A percentile compares a stretch with the other conserved stretches of the same genome.
Evolutionary conservation across 2,329 filamentous ascomycete genomes (phyloP).

Genomic region (Aureobasidium lini): DNA sequence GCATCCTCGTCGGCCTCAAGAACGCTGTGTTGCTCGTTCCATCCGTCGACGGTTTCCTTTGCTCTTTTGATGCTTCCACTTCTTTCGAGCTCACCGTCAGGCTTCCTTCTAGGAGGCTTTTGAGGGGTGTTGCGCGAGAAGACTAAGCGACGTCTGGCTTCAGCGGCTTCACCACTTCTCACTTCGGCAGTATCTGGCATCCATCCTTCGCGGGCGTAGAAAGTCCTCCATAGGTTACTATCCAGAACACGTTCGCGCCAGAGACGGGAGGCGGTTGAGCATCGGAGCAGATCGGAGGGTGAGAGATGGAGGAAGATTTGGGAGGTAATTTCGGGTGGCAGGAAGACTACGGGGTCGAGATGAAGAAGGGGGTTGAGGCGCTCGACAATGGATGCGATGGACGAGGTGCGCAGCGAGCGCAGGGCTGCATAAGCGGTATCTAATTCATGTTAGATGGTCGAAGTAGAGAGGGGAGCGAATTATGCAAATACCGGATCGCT

Average conservation of each 20-base stretch:
- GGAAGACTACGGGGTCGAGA: constrained; percentile 79
- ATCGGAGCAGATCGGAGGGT: constrained; percentile 68
- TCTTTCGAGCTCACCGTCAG: constrained; percentile 42
- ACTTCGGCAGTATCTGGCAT: constrained; percentile 25
- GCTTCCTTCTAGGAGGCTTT: constrained; percentile 37
- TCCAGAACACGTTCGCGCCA: constrained; percentile 82
- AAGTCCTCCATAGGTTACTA: constrained; percentile 73
- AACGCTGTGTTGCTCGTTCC: constrained; percentile 42
- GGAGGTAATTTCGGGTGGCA: constrained; percentile 85
- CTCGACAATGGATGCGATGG: constrained; percentile 72
- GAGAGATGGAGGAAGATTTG: constrained; percentile 84
- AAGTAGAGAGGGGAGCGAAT: not conserved
- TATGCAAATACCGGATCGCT: constrained; percentile 15
- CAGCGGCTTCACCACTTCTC: constrained; percentile 19
- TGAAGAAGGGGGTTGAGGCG: constrained; percentile 76
- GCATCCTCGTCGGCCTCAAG: constrained; percentile 37
- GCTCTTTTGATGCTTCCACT: constrained; percentile 48
- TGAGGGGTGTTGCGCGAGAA: constrained; percentile 2
- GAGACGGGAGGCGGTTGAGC: constrained; percentile 67
- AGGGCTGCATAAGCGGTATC: constrained; percentile 76
- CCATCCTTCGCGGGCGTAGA: constrained; percentile 86
- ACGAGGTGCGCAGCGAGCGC: constrained; percentile 68
- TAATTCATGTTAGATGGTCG: constrained; percentile 31
- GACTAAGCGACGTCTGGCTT: constrained; percentile 4
- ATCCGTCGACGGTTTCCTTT: constrained; percentile 31